Evolutionary conservation across 768 basidiomycete species (phyloP), one percentile per base, ranked within the genome.

Genomic region (Boletus edulis): DNA sequence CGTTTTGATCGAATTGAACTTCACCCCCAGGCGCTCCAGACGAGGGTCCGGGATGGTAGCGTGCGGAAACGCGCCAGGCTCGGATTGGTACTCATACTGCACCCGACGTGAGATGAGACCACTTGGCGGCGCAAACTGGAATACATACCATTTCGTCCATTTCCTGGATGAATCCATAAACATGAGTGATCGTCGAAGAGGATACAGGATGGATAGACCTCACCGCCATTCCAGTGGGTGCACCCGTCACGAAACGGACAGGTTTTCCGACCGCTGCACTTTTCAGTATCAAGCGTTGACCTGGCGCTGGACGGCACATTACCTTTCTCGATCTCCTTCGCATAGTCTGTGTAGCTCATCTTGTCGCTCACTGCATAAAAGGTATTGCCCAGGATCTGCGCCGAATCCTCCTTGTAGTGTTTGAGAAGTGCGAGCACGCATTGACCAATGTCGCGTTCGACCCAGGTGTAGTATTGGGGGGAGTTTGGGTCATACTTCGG

Each of bases 341-440:
- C 56, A 13, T 57, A 66, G 12, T 59, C 49, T 5, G 56, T 40
- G 27, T 63, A 68, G 29, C 2, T 61, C 49, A 61, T 47, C 42
- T 61, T 63, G 38, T 58, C 67, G n/a, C 64, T 56, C 31, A 64
- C 51, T n/a, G 55, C 67, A 20, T 68, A 67, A 37, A 67, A 67
- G 0, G 57, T 67, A 15, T 62, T 32, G 8, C 58, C 65, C n/a
- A 67, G 49, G 17, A 67, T 45, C n/a, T 52, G 39, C 1, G 56
- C 58, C n/a, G 56, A 56, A 7, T 59, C 50, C n/a, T 61, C 51
- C 32, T 66, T 37, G 53, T 66, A 67, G 40, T 67, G 46, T 31
- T 68, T 68, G 7, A 66, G 46, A 1, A 67, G 56, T 12, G 67
- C 64, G 3, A 68, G 43, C 0, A 38, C 57, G 29, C 58, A 60